A percentile compares a stretch with the other conserved stretches of the same genome.
phyloP scores from a whole-genome alignment of 2,329 filamentous ascomycete genomes.

The Hymenoscyphus fructigenus region DNA sequence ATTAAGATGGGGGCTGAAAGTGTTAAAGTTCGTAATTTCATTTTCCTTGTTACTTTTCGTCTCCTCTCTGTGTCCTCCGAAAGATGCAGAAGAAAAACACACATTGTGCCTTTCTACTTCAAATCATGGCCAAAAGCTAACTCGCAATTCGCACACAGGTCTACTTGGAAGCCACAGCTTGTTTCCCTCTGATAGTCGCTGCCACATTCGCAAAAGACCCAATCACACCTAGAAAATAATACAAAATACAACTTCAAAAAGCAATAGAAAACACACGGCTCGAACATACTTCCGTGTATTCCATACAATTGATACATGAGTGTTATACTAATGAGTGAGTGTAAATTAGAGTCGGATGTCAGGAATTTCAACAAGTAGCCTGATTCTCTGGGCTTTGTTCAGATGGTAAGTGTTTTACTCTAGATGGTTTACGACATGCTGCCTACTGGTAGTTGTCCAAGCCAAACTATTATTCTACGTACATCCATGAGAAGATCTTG shows the following conservation, averaged over 20 bases:
- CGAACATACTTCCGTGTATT: too few relatives aligned
- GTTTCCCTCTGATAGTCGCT: slow-evolving; percentile 66
- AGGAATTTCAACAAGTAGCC: too few relatives aligned
- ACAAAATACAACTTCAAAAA: neutral
- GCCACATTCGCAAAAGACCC: slow-evolving; percentile 60
- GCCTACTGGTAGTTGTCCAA: too few relatives aligned
- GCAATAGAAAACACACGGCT: too few relatives aligned
- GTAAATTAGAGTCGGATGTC: too few relatives aligned
- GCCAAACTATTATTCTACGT: too few relatives aligned
- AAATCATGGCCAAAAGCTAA: slow-evolving; percentile 9
- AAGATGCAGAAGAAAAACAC: neutral
- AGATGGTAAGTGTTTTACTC: too few relatives aligned
- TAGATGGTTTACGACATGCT: too few relatives aligned
- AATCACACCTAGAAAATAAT: neutral
- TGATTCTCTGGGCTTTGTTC: too few relatives aligned
- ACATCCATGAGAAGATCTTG: too few relatives aligned
- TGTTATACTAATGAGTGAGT: too few relatives aligned
- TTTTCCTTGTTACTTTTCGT: slow-evolving; percentile 12
- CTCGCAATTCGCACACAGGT: slow-evolving; percentile 44
- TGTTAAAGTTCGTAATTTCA: slow-evolving; percentile 69
- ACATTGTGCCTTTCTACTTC: neutral
- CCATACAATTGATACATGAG: too few relatives aligned
- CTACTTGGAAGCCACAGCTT: slow-evolving; percentile 63
- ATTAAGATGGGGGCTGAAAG: slow-evolving; percentile 85
- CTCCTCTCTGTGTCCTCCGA: neutral